Base-by-base conservation (phyloP, 2,329 filamentous ascomycete species). In the Epichloe hybrida region DNA sequence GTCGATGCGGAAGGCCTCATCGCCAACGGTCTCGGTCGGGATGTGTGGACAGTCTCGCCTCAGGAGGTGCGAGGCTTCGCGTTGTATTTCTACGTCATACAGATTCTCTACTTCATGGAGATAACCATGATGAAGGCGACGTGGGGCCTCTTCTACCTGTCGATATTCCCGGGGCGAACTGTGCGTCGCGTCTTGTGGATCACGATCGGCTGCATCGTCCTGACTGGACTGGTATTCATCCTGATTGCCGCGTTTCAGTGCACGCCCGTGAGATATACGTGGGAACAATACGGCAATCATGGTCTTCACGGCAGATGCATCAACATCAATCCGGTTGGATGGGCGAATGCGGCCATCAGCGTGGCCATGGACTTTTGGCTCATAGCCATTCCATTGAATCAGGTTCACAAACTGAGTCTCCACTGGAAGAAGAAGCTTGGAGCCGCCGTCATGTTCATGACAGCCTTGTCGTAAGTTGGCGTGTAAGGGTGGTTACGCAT, bases 331-430 rank as follows among this genome's bases (percentile, higher is more conserved):
- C 57, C 61, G 1, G 61, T 74, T 8, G 66, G 60, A 3, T 77
- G 71, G 70, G 61, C 68, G 20, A 69, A 72, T 38, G 74, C 73
- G 0, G 66, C 56, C 8, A 64, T 72, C 40, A 70, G 69, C 49
- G 75, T 77, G 41, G 57, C 58, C 1, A 59, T 73, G 39, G 74
- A 77, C 53, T 3, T 74, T 6, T 68, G 67, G 61, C 69, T 76
- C 53, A 63, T 76, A 37, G 63, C 62, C 1, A 56, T 77, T 1
- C 72, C 74, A 4, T 58, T 73, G 7, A 62, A 62, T 4, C 63
- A 67, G 31, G 50, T 74, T 6, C 52, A 59, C 5, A 52, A 60
- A 0, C 58, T 73, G 15, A 59, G 64, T 3, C 53, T 72, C 21
- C 61, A 64, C 48, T 64, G 60, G 56, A 67, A 67, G 57, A 71